Percentiles rank a stretch among this genome's conserved stretches.
Conservation (phyloP, 2,329 filamentous ascomycete species). For the Hypomyces perniciosus region DNA sequence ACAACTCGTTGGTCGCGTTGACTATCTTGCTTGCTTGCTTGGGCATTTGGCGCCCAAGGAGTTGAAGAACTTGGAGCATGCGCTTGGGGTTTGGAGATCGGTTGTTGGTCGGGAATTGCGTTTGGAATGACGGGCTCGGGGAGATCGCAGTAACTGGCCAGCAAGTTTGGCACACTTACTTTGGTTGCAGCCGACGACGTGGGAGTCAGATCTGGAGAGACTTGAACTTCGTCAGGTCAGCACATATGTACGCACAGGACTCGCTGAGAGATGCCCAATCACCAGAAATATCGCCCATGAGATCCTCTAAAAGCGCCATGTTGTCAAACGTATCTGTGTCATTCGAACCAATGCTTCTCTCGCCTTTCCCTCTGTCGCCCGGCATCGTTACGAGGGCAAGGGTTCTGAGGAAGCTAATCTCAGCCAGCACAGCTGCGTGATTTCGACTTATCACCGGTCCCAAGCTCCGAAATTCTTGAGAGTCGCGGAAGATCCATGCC, state of each 20-base stretch:
- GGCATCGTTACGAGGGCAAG: neutral
- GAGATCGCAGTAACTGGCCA: neutral
- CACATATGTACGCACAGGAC: neutral
- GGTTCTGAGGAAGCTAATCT: slow-evolving; percentile 22
- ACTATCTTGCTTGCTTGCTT: neutral
- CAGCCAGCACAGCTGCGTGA: slow-evolving; percentile 24
- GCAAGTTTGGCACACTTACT: neutral
- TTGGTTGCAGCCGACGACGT: neutral
- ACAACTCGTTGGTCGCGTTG: neutral
- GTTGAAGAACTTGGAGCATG: neutral
- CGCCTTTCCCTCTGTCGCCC: neutral
- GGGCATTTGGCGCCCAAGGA: neutral
- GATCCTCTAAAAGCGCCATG: neutral
- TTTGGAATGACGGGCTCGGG: neutral
- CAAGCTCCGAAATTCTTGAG: slow-evolving; percentile 20
- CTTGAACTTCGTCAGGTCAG: neutral
- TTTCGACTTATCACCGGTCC: slow-evolving; percentile 24
- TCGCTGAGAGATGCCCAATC: neutral
- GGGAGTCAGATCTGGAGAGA: neutral
- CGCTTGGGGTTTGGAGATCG: neutral
- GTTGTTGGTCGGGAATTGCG: neutral
- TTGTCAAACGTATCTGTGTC: neutral
- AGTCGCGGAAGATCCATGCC: slow-evolving; percentile 21
- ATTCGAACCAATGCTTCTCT: neutral
- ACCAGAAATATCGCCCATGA: neutral